Evolutionary conservation across 805 yeast species (phyloP), one percentile per base, ranked within the genome.

Genomic region (Saccharomycopsis amapae): DNA sequence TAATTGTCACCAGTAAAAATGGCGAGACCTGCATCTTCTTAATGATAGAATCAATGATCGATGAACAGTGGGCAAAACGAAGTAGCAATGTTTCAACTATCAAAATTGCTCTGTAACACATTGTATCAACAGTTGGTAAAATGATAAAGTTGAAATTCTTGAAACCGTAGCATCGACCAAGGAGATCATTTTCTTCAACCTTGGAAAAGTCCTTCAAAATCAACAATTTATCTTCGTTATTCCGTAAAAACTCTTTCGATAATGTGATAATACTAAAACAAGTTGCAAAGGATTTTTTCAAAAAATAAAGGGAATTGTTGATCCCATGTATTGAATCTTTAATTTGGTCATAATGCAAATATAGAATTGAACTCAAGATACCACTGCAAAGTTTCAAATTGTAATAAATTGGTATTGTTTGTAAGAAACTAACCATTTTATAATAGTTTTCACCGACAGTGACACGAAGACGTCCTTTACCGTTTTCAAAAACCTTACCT

Each of bases 91-190:
- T 37, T 17, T 48, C 42, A 17, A 35, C 24, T 5, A 48, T 25
- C 5, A 31, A 20, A 15, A 45, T 18, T 12, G 42, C 44, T 10
- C 41, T 24, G 36, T 36, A 48, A 25, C 41, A 48, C 24, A 45
- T 32, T 3, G 48, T 48, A 25, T 48, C 49, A 32, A 48, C 40
- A 6, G 36, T 32, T 25, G 51, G 51, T 15, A 48, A 32, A 9
- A 48, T 40, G 22, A 45, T 26, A 23, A 45, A 44, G 38, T 48
- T 48, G 25, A 48, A 48, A 15, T 40, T 45, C 28, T 48, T 40
- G 41, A 48, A 48, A 9, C 42, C 35, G 24, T 43, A 42, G 10
- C 38, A 35, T 10, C 20, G 12, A 12, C 49, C 49, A 18, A 37
- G 28, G 4, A 5, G 12, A 30, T 24, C 30, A 22, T 38, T 38